Evolutionary conservation across 352 stramenopile species (phyloP).

Genomic region (Peronosclerospora sorghi): DNA sequence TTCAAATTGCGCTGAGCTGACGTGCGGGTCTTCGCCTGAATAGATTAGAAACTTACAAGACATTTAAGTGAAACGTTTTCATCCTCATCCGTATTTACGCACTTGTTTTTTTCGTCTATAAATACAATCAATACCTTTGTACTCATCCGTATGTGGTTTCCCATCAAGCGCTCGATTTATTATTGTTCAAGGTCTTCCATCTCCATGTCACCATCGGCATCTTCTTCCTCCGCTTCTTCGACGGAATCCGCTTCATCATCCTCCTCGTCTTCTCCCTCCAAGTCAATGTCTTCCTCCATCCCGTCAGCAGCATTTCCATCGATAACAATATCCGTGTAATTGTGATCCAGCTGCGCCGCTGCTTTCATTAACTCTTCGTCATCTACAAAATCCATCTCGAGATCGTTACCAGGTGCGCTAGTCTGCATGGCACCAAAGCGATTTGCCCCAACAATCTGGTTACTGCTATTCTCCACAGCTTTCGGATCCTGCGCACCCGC

Average conservation of each 20-base stretch:
- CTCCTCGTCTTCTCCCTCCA: conserved; percentile 61
- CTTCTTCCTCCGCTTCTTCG: conserved; percentile 58
- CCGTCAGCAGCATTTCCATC: conserved; percentile 35
- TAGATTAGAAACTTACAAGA: conserved; percentile 15
- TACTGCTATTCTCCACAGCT: conserved; percentile 25
- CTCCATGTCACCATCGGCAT: conserved; percentile 67
- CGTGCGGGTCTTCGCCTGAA: conserved; percentile 6
- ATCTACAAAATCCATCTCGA: conserved; percentile 70
- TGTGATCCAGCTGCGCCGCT: conserved; percentile 73
- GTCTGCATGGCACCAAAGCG: conserved; percentile 19
- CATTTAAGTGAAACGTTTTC: conserved; percentile 24
- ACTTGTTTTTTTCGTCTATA: conserved; percentile 37
- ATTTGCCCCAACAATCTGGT: conserved; percentile 5
- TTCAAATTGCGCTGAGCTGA: conserved; percentile 72
- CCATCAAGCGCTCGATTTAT: conserved; percentile 7
- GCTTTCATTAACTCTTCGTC: conserved; percentile 83
- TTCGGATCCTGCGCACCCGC: conserved; percentile 37
- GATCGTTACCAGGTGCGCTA: conserved; percentile 14
- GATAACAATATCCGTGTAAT: conserved; percentile 86
- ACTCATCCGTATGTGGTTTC: conserved; percentile 3
- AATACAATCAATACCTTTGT: conserved; percentile 51
- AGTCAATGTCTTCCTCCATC: conserved; percentile 54
- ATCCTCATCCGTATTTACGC: background rate
- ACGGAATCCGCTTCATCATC: conserved; percentile 52
- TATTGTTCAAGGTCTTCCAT: conserved; percentile 43